Conservation (phyloP, 176 grass and related monocot species). For the Oryza glumipatula region DNA sequence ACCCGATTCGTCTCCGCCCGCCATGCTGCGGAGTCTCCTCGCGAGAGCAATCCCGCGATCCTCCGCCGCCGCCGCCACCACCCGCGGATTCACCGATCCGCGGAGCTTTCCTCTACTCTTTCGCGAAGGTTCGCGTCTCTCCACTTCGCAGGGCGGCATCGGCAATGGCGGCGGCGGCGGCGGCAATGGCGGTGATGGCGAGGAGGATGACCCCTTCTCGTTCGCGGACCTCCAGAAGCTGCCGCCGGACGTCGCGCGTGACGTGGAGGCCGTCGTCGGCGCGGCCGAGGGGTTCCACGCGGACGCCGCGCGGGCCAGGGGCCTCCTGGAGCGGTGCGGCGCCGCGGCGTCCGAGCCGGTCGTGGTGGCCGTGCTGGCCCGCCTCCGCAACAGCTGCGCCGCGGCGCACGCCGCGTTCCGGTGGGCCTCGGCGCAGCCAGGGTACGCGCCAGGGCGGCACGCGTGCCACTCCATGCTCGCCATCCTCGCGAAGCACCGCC, state of each 20-base stretch:
- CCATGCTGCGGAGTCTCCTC: constrained; percentile 53
- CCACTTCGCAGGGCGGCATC: constrained; percentile 4
- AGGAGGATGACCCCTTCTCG: constrained; percentile 52
- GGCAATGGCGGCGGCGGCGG: too few species aligned
- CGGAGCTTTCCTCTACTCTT: constrained; percentile 20
- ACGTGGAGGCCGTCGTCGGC: constrained; percentile 56
- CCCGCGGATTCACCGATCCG: constrained; percentile 8
- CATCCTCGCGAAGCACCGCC: constrained; percentile 79
- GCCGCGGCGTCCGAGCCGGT: constrained; percentile 62
- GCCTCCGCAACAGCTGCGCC: constrained; percentile 77
- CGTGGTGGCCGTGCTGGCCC: constrained; percentile 58
- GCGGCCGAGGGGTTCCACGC: constrained; percentile 41
- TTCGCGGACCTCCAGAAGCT: constrained; percentile 48
- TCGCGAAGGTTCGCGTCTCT: constrained; percentile 2
- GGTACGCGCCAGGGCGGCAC: constrained; percentile 53
- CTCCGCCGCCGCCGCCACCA: background rate
- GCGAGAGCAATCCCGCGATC: constrained; percentile 18
- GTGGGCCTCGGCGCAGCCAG: constrained; percentile 65
- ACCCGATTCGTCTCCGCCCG: background rate
- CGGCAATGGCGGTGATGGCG: constrained; percentile 16
- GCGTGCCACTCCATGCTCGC: constrained; percentile 80
- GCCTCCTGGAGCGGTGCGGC: constrained; percentile 54
- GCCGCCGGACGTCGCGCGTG: constrained; percentile 34
- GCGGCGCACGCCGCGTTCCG: constrained; percentile 73
- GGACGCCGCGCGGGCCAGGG: constrained; percentile 36